Conservation (phyloP, 257 asterid genomes). For the Lavandula angustifolia region DNA sequence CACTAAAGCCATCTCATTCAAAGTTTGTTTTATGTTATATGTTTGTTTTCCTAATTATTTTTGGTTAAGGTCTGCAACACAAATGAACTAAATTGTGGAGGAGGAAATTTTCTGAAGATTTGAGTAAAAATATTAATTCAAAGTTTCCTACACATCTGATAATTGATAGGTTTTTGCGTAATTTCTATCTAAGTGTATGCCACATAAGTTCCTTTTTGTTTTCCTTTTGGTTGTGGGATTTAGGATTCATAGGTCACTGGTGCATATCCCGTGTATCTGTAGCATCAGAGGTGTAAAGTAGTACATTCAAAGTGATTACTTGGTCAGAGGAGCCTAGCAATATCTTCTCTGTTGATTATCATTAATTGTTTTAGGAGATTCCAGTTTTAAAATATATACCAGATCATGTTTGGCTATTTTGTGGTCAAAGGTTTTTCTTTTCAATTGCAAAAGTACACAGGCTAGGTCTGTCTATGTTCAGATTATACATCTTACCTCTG, state of each 20-base stretch:
- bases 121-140: background rate
- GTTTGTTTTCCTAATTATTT: too few species aligned
- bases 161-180: background rate
- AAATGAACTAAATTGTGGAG: background rate
- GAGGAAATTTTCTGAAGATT: background rate
- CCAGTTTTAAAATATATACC: background rate
- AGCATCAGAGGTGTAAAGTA: background rate
- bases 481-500: conserved; percentile 1
- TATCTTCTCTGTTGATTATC: conserved; percentile 13
- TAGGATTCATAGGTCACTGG: background rate
- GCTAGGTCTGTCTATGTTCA: background rate
- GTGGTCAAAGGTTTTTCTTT: background rate
- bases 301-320: background rate
- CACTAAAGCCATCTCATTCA: too few species aligned
- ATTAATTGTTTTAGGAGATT: background rate
- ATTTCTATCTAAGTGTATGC: background rate
- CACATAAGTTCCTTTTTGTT: background rate
- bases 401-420: conserved; percentile 5
- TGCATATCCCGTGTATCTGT: background rate
- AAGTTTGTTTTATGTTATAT: too few species aligned
- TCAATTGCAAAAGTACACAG: conserved; percentile 7
- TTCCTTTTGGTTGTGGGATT: too few species aligned
- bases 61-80: too few species aligned
- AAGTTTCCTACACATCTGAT: background rate
- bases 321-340: background rate